Evolutionary conservation across 352 stramenopile species (phyloP), one percentile per base, ranked within the genome.

Genomic region (Pythium monospermum): DNA sequence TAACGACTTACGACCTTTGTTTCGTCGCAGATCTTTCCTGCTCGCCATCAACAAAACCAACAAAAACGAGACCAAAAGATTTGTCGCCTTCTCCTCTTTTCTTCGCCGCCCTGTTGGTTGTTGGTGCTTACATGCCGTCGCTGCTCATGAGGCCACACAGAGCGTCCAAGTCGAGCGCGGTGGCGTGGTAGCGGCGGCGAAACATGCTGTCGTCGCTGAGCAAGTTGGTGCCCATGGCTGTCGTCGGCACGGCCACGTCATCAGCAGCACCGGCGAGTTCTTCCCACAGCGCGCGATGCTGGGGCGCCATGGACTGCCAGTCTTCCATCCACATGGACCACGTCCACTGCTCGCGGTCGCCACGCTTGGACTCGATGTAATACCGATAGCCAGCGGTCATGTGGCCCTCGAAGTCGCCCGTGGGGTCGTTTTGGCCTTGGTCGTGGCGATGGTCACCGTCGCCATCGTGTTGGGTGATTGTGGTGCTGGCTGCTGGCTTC

Each of bases 251-350:
- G n/a, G n/a, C n/a, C n/a, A n/a, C n/a, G n/a, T n/a, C n/a, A n/a
- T n/a, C n/a, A n/a, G n/a, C n/a, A n/a, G n/a, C n/a, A n/a, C n/a
- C n/a, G 0, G 64, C 65, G 18, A 68, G 57, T 22, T 70, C 57
- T 47, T 73, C 61, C 65, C 65, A 73, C 22, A 70, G 36, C 12
- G 38, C 39, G 6, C 57, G 60, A 27, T 73, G 61, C 0, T 52
- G 38, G 12, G 57, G 44, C 4, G 53, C 21, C 12, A 70, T 41
- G 10, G 61, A 55, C 18, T 51, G 21, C 64, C 64, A 73, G 23
- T 71, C 61, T 3, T 50, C 43, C 5, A 53, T n/a, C 53, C 61
- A 69, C 59, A 62, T 63, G 3, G 43, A 35, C 26, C 28, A 44
- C 4, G 61, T 63, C 61, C 61, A 71, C 21, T 33, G 57, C 21